Evolutionary conservation across 306 rosid species (phyloP).

Genomic region (Ceratonia siliqua): DNA sequence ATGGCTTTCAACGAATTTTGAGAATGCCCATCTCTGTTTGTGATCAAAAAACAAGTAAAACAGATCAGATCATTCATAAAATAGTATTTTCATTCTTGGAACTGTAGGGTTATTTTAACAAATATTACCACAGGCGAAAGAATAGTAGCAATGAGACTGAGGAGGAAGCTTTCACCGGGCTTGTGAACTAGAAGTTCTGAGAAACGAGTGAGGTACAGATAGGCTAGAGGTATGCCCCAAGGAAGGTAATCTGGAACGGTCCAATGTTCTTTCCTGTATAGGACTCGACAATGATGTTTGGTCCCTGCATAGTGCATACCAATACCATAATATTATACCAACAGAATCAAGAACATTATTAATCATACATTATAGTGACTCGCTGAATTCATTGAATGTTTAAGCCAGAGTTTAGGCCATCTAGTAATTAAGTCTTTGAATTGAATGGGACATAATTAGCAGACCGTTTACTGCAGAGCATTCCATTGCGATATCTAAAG

Average conservation of each 20-base stretch:
- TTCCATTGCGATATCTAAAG: slow-evolving; percentile 63
- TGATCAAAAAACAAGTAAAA: not conserved
- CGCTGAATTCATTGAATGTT: too few relatives aligned
- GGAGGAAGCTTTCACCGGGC: slow-evolving; percentile 60
- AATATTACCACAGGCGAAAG: slow-evolving; percentile 64
- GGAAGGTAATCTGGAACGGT: slow-evolving; percentile 58
- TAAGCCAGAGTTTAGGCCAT: too few relatives aligned
- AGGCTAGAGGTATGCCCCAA: slow-evolving; percentile 68
- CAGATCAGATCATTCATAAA: not conserved
- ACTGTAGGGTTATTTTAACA: not conserved
- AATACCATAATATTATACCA: not conserved
- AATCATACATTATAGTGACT: too few relatives aligned
- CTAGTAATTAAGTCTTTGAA: not conserved
- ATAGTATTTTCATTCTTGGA: not conserved
- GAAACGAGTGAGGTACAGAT: slow-evolving; percentile 63
- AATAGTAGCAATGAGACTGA: slow-evolving; percentile 51
- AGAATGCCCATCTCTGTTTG: slow-evolving; percentile 57
- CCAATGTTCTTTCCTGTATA: slow-evolving; percentile 63
- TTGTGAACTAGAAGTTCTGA: slow-evolving; percentile 68
- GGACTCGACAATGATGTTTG: slow-evolving; percentile 58
- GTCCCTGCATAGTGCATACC: slow-evolving; percentile 54
- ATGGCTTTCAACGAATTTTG: slow-evolving; percentile 66
- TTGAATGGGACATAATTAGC: not conserved
- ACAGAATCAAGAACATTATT: not conserved
- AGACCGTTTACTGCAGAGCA: slow-evolving; percentile 59